phyloP scores from a whole-genome alignment of 306 rosid genomes.

The Gastrolobium bilobum region DNA sequence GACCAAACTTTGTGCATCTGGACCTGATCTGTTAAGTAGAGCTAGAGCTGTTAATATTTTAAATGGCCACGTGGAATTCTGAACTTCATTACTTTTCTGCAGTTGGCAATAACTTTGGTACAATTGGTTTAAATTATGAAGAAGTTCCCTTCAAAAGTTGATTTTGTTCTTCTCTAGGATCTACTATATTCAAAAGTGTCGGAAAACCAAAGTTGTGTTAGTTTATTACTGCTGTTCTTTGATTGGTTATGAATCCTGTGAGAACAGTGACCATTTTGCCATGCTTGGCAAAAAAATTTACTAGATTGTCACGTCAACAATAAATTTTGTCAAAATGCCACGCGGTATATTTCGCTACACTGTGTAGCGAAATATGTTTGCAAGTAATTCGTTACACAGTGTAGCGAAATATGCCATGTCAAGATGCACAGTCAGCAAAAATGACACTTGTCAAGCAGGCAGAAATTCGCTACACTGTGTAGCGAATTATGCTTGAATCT shows the following conservation, averaged over 20 bases:
- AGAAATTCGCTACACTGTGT: too few species aligned
- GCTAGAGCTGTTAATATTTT: slow-evolving; percentile 1
- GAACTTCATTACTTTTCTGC: neutral
- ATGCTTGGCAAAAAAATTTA: too few species aligned
- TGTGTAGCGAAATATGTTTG: too few species aligned
- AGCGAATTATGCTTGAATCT: too few species aligned
- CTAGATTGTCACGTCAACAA: too few species aligned
- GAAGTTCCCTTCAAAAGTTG: slow-evolving; percentile 18
- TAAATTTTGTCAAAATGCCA: too few species aligned
- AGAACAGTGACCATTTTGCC: too few species aligned
- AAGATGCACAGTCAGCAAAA: too few species aligned
- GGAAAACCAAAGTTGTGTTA: slow-evolving; percentile 13
- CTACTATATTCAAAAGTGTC: slow-evolving; percentile 25
- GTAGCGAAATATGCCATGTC: too few species aligned
- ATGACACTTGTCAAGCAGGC: too few species aligned
- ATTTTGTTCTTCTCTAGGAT: slow-evolving; percentile 4
- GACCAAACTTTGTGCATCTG: slow-evolving; percentile 33
- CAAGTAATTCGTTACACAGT: too few species aligned
- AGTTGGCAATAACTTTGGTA: neutral
- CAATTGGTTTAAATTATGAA: slow-evolving; percentile 3
- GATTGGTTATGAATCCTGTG: slow-evolving; percentile 33
- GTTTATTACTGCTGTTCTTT: slow-evolving; percentile 24
- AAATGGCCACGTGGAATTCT: slow-evolving; percentile 25
- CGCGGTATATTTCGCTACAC: too few species aligned
- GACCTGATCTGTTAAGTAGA: slow-evolving; percentile 1